These are phyloP conservation scores for Pseudogymnoascus sp. DNA, from an alignment of 2,329 filamentous ascomycete species.

Conservation along the genomic window DNA sequence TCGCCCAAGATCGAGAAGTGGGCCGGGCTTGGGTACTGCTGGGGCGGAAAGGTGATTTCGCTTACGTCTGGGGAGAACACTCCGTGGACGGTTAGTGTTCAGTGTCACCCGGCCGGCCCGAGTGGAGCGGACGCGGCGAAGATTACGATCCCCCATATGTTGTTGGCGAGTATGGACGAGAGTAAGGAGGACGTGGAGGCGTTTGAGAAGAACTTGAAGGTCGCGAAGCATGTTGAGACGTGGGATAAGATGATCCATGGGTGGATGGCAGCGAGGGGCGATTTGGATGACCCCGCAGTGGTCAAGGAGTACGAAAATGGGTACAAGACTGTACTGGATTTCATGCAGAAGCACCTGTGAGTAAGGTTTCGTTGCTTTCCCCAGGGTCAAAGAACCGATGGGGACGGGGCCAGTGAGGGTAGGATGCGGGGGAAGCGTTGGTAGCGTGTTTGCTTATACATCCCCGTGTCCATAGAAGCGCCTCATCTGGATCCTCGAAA, in stretches of 20 bases:
- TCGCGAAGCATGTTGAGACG: conserved; percentile 39
- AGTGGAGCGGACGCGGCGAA: conserved; percentile 33
- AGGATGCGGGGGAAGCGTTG: background rate
- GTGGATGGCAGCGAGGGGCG: conserved; percentile 49
- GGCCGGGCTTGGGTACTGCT: conserved; percentile 26
- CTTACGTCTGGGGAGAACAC: conserved; percentile 16
- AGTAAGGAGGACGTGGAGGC: conserved; percentile 34
- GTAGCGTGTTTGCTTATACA: background rate
- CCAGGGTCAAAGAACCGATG: background rate
- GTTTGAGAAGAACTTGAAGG: conserved; percentile 36
- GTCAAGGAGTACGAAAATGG: conserved; percentile 41
- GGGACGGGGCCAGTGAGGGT: background rate
- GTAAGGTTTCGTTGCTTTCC: conserved; percentile 11
- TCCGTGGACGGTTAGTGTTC: conserved; percentile 19
- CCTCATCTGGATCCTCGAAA: background rate
- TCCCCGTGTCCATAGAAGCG: background rate
- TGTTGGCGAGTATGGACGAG: conserved; percentile 43
- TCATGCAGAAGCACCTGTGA: conserved; percentile 35
- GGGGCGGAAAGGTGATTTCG: conserved; percentile 27
- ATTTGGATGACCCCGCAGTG: conserved; percentile 38
- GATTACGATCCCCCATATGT: conserved; percentile 39
- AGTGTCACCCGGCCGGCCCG: conserved; percentile 22
- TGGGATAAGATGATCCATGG: conserved; percentile 46
- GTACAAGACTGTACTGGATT: conserved; percentile 37
- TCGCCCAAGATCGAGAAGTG: conserved; percentile 45